phyloP scores from a whole-genome alignment of 2,329 filamentous ascomycete species.

The Metarhizium humberi region DNA sequence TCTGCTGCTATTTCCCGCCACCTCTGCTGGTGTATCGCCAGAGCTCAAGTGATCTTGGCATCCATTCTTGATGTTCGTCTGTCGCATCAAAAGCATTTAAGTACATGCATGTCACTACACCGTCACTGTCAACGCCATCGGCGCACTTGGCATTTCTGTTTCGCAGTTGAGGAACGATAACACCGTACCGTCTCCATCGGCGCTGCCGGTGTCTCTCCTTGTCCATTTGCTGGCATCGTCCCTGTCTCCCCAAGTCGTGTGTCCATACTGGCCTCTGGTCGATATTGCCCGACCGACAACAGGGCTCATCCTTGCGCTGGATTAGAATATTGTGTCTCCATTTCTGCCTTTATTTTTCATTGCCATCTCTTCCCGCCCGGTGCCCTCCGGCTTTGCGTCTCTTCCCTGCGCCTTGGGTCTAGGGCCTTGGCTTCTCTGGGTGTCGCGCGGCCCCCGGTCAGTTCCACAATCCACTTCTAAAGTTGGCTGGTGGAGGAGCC shows the following conservation, averaged over 20 bases:
- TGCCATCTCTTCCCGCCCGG: slow-evolving; percentile 8
- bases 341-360: neutral
- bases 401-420: slow-evolving; percentile 5
- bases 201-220: no score
- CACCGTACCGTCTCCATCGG: no score
- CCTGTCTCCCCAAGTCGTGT: neutral
- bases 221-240: no score
- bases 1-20: neutral
- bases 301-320: slow-evolving; percentile 11
- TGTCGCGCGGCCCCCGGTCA: slow-evolving; percentile 1
- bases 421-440: slow-evolving; percentile 4
- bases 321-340: slow-evolving; percentile 3
- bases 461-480: neutral
- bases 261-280: neutral
- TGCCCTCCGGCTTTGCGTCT: slow-evolving; percentile 3
- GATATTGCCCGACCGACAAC: slow-evolving; percentile 1
- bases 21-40: neutral
- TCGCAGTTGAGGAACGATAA: neutral
- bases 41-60: neutral
- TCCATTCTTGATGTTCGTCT: neutral
- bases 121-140: neutral
- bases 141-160: neutral
- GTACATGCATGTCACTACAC: neutral
- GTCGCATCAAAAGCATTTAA: neutral
- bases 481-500: slow-evolving; percentile 1